Conservation (phyloP, 805 yeast species). For the Millerago galiae region DNA sequence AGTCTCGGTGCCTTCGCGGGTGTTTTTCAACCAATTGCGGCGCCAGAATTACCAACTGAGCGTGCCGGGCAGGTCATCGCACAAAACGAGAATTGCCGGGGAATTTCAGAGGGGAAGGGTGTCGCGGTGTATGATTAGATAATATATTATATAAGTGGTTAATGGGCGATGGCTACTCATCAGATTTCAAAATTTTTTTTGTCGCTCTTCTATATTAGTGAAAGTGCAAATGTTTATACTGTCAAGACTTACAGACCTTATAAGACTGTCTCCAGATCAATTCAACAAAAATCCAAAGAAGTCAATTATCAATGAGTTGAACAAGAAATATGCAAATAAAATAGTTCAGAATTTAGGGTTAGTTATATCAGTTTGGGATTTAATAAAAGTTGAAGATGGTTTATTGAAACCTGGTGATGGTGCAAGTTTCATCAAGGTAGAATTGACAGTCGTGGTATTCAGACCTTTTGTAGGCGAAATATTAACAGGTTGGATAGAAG, state of each 20-base stretch:
- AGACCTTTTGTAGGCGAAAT: constrained; percentile 95
- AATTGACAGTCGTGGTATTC: constrained; percentile 73
- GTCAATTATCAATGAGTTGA: constrained; percentile 74
- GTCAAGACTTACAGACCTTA: constrained; percentile 72
- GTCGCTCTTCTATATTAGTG: too few species aligned
- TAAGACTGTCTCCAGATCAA: constrained; percentile 82
- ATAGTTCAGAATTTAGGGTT: constrained; percentile 81
- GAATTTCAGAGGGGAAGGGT: background rate
- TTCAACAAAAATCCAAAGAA: constrained; percentile 67
- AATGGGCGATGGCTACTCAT: too few species aligned
- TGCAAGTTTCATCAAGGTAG: constrained; percentile 68
- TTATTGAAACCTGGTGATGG: constrained; percentile 93
- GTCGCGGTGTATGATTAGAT: background rate
- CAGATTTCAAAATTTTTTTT: too few species aligned
- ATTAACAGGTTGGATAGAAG: constrained; percentile 86
- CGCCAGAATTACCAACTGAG: constrained; percentile 5
- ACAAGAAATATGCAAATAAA: constrained; percentile 79
- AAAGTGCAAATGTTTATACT: constrained; percentile 66
- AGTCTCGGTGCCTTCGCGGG: constrained; percentile 10
- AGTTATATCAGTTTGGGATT: constrained; percentile 79
- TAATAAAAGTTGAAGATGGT: constrained; percentile 80
- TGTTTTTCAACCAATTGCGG: constrained; percentile 5
- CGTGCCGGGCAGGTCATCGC: background rate
- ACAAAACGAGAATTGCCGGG: background rate
- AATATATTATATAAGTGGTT: background rate